Evolutionary conservation across 805 yeast species (phyloP), one percentile per base, ranked within the genome.

Genomic region (Kodamaea nitidulidarum): DNA sequence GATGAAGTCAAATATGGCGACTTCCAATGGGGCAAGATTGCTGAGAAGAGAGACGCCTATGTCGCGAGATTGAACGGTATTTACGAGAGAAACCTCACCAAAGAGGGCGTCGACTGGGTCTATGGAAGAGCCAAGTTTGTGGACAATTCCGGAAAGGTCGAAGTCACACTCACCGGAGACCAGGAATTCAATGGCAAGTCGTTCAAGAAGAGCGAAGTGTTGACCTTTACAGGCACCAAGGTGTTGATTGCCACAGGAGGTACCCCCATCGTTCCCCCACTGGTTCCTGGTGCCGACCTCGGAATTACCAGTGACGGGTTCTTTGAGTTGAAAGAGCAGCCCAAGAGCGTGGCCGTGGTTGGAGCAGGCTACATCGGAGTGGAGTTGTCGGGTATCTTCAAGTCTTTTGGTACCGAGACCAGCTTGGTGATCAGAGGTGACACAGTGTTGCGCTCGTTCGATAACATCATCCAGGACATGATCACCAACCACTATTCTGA

Each of bases 291-390:
- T 36, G 78, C 81, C 36, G 93, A 88, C 55, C 70, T 73, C 43
- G 97, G 96, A 43, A 81, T 79, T 44, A 80, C 84, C 38, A 87
- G 96, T 15, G 95, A 93, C 60, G 96, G 96, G 0, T 93, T 93
- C 61, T 93, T 93, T 57, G 77, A 76, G 47, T 70, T 93, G 49
- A 81, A 76, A 44, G 56, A 66, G 35, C 97, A 90, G 65, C 98
- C 99, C 37, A 82, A 88, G 63, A 75, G 81, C 35, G 98, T 91
- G 20, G 98, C 95, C 1, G 74, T 93, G 45, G 96, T 93, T 9
- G 99, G 99, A 52, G 96, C 96, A 27, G 99, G 99, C 32, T 93
- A 93, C 67, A 93, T 93, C 59, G 98, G 96, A 42, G 84, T 88
- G 35, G 99, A 93, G 69, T 75, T 93, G 37, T 84, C 97, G 5